Evolutionary conservation across 2,329 filamentous ascomycete genomes (phyloP).

Genomic region (Nothophaeocryptopus gaeumannii): DNA sequence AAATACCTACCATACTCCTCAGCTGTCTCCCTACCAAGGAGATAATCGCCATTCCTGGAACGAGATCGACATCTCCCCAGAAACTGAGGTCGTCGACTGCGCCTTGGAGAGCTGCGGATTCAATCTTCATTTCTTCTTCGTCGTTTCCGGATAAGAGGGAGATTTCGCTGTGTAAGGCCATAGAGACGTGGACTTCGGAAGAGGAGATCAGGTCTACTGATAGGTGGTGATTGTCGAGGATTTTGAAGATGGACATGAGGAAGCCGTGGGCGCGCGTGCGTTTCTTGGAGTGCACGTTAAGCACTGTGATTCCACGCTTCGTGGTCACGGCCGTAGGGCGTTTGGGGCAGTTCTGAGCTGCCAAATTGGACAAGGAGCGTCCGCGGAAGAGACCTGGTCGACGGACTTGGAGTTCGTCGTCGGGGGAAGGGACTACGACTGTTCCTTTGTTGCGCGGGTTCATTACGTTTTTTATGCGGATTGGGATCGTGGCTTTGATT

Average conservation of each 20-base stretch:
- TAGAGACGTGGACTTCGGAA: constrained; percentile 93
- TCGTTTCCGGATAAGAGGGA: constrained; percentile 50
- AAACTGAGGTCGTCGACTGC: constrained; percentile 68
- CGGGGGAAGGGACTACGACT: constrained; percentile 73
- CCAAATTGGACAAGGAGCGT: constrained; percentile 43
- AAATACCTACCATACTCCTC: constrained; percentile 93
- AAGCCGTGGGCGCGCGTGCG: constrained; percentile 94
- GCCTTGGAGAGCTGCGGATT: constrained; percentile 47
- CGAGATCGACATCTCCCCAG: constrained; percentile 85
- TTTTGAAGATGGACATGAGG: constrained; percentile 88
- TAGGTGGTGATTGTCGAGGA: constrained; percentile 79
- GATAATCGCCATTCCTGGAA: constrained; percentile 90
- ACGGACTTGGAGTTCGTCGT: constrained; percentile 53
- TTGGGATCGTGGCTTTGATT: constrained; percentile 72
- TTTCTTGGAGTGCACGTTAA: constrained; percentile 98
- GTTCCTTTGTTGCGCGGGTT: constrained; percentile 77
- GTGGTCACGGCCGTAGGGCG: constrained; percentile 75
- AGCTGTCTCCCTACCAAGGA: constrained; percentile 92
- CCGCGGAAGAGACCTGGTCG: constrained; percentile 52
- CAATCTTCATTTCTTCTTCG: constrained; percentile 48
- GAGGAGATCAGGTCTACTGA: constrained; percentile 96
- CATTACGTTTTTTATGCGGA: constrained; percentile 90
- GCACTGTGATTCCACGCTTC: constrained; percentile 93
- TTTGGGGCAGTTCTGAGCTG: constrained; percentile 42
- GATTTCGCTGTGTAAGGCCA: constrained; percentile 83